Conservation (phyloP, 2,329 filamentous ascomycete species). For the Cercospora sesami region DNA sequence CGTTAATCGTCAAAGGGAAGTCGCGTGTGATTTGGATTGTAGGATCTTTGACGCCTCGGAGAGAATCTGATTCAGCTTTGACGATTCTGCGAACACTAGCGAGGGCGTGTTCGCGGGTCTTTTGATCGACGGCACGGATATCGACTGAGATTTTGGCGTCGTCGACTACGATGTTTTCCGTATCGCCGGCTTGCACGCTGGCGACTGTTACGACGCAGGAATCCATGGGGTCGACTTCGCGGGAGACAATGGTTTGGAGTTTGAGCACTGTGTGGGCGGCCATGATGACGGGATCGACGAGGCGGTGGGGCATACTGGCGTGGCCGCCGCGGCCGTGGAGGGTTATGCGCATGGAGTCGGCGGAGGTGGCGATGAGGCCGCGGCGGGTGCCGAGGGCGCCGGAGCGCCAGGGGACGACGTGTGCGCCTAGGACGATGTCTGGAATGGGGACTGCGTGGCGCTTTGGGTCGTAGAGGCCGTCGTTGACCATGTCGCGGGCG, state of each 20-base stretch:
- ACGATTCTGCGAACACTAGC: constrained; percentile 55
- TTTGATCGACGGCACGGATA: constrained; percentile 50
- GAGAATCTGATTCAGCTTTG: constrained; percentile 55
- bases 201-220: constrained; percentile 61
- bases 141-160: constrained; percentile 57
- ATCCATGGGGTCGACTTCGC: constrained; percentile 56
- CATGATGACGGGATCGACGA: constrained; percentile 60
- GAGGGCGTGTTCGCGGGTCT: constrained; percentile 52
- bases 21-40: constrained; percentile 44
- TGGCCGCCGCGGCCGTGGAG: constrained; percentile 62
- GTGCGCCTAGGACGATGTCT: constrained; percentile 58
- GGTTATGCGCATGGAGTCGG: constrained; percentile 49
- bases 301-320: constrained; percentile 57
- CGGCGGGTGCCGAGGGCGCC: constrained; percentile 46
- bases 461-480: constrained; percentile 54
- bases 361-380: constrained; percentile 45
- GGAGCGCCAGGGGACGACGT: constrained; percentile 53
- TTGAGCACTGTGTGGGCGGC: constrained; percentile 57
- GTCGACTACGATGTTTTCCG: constrained; percentile 62
- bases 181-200: constrained; percentile 58
- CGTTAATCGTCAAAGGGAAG: constrained; percentile 57
- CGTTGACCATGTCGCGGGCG: constrained; percentile 63
- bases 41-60: constrained; percentile 48
- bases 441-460: constrained; percentile 52
- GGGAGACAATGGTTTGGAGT: constrained; percentile 60